A percentile compares a stretch with the other conserved stretches of the same genome.
Conservation (phyloP, 2,329 filamentous ascomycete genomes). For the Dactylellina cionopaga region DNA sequence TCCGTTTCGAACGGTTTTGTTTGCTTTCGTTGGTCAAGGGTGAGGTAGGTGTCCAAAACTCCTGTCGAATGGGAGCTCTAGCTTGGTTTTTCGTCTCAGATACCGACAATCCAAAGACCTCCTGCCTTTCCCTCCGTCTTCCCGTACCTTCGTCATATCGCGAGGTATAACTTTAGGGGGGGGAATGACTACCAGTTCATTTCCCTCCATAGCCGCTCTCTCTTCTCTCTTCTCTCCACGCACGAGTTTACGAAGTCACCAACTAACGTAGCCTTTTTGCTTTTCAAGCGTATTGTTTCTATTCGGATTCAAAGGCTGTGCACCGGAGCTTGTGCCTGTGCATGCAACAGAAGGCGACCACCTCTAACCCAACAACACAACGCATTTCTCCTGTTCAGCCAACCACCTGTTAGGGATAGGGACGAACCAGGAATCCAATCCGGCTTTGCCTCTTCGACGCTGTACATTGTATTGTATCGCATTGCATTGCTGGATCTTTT, state of each 20-base stretch:
- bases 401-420: too few relatives aligned
- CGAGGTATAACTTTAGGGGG: slow-evolving; percentile 18
- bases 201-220: slow-evolving; percentile 2
- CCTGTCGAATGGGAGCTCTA: slow-evolving; percentile 24
- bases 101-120: slow-evolving; percentile 18
- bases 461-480: too few relatives aligned
- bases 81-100: slow-evolving; percentile 24
- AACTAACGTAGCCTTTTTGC: too few relatives aligned
- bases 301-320: background rate
- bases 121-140: background rate
- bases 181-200: slow-evolving; percentile 16
- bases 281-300: background rate
- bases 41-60: slow-evolving; percentile 6
- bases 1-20: slow-evolving; percentile 29
- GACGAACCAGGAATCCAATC: too few relatives aligned
- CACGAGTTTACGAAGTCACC: background rate
- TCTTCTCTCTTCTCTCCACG: slow-evolving; percentile 1
- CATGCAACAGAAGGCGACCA: background rate
- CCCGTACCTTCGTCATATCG: background rate
- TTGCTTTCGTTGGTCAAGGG: slow-evolving; percentile 21
- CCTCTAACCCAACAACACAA: slow-evolving; percentile 22
- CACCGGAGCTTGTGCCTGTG: background rate
- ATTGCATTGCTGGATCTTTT: too few relatives aligned
- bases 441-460: slow-evolving; percentile 15
- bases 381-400: slow-evolving; percentile 14